Percentiles rank a stretch among this genome's conserved stretches.
Evolutionary conservation across 2,329 filamentous ascomycete species (phyloP).

Genomic region (Monosporascus sp.): DNA sequence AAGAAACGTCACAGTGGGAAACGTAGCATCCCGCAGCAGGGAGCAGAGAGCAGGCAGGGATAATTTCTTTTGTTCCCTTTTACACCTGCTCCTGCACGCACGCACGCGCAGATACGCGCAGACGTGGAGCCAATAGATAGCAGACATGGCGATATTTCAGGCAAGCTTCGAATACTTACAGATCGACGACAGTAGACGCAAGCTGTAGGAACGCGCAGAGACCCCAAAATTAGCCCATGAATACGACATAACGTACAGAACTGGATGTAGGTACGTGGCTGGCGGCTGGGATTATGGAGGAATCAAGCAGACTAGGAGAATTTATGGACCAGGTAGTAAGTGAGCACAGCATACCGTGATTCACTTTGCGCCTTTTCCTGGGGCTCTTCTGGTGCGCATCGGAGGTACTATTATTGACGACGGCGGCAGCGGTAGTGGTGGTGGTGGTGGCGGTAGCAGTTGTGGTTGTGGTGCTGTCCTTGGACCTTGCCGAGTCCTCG

Average conservation of each 20-base stretch:
- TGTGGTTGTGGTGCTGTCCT: constrained; percentile 21
- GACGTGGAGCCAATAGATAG: constrained; percentile 27
- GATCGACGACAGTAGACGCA: constrained; percentile 87
- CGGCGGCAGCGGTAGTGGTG: constrained; percentile 23
- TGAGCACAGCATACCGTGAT: constrained; percentile 63
- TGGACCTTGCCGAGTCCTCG: constrained; percentile 32
- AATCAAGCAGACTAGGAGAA: constrained; percentile 14
- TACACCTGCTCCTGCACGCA: constrained; percentile 3
- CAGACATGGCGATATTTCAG: constrained; percentile 21
- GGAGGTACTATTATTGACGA: constrained; percentile 29
- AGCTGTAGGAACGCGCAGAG: constrained; percentile 53
- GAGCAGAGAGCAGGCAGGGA: constrained; percentile 9
- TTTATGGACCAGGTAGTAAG: constrained; percentile 6
- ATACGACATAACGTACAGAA: constrained; percentile 12
- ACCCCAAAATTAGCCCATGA: constrained; percentile 28
- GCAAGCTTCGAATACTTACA: constrained; percentile 54
- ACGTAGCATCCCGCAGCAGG: constrained; percentile 9
- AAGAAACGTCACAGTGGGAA: background rate
- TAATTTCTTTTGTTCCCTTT: constrained; percentile 4
- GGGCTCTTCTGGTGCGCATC: constrained; percentile 43
- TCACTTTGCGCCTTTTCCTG: constrained; percentile 84
- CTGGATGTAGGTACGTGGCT: background rate
- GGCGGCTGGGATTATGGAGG: constrained; percentile 9
- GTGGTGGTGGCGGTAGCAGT: constrained; percentile 12
- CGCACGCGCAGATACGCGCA: constrained; percentile 18